A percentile compares a stretch with the other conserved stretches of the same genome.
These are phyloP conservation scores for Fragaria nilgerrensis DNA, from an alignment of 306 rosid genomes.

Conservation along the genomic window DNA sequence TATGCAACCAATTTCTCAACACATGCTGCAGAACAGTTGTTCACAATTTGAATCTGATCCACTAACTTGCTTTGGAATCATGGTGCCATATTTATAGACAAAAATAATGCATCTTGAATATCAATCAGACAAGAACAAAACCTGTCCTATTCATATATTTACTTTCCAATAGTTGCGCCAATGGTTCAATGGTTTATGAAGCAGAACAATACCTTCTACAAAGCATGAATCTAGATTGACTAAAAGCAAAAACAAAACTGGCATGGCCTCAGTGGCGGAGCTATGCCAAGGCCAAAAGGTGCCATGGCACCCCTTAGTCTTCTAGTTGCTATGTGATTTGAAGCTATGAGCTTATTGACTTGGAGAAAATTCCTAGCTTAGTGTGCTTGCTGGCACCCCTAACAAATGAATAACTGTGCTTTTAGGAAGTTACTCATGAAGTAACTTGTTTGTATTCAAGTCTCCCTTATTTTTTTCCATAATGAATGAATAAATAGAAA, in stretches of 20 bases:
- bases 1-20: background rate
- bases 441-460: no score
- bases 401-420: no score
- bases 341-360: no score
- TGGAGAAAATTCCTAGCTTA: no score
- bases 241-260: background rate
- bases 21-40: background rate
- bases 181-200: background rate
- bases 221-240: background rate
- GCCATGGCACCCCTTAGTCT: no score
- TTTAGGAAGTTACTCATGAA: no score
- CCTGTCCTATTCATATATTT: background rate
- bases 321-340: no score
- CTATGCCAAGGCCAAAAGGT: no score
- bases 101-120: background rate
- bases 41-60: background rate
- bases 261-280: background rate
- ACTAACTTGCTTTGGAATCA: background rate
- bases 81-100: background rate
- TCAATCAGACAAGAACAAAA: background rate
- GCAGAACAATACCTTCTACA: background rate
- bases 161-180: no score
- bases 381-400: no score
- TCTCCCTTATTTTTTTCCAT: no score
- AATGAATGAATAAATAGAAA: no score